Conservation (phyloP, 164 flowering plant species). For the Warburgia ugandensis region DNA sequence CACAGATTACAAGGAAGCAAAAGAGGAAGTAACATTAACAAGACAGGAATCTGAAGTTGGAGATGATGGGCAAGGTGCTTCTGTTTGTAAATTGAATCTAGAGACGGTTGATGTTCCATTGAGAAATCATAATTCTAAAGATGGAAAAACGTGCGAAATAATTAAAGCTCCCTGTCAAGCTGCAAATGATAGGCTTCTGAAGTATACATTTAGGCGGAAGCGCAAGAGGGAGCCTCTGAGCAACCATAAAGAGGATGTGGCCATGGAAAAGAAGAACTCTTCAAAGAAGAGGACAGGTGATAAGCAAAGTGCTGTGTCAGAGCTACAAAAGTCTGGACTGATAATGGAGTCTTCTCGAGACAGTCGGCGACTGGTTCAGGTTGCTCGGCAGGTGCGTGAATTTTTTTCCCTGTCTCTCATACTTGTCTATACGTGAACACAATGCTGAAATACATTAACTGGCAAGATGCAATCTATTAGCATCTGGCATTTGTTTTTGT, state of each 20-base stretch:
- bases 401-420: neutral
- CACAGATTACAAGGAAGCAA: neutral
- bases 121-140: conserved; percentile 14
- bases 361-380: conserved; percentile 56
- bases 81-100: conserved; percentile 17
- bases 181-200: conserved; percentile 36
- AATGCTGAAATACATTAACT: no score
- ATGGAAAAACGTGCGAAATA: conserved; percentile 18
- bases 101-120: conserved; percentile 15
- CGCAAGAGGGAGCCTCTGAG: conserved; percentile 57
- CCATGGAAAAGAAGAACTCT: conserved; percentile 26
- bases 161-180: conserved; percentile 18
- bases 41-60: neutral
- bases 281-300: conserved; percentile 27
- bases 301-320: conserved; percentile 20
- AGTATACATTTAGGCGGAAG: conserved; percentile 77
- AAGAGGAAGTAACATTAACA: neutral
- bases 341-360: conserved; percentile 52
- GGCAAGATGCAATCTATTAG: no score
- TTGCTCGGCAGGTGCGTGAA: conserved; percentile 85
- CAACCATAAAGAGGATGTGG: conserved; percentile 28
- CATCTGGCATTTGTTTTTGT: no score
- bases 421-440: neutral
- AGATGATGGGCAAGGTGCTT: conserved; percentile 12
- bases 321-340: conserved; percentile 27